Base-by-base conservation (phyloP, 2,329 filamentous ascomycete species). In the Stagonosporopsis vannaccii region DNA sequence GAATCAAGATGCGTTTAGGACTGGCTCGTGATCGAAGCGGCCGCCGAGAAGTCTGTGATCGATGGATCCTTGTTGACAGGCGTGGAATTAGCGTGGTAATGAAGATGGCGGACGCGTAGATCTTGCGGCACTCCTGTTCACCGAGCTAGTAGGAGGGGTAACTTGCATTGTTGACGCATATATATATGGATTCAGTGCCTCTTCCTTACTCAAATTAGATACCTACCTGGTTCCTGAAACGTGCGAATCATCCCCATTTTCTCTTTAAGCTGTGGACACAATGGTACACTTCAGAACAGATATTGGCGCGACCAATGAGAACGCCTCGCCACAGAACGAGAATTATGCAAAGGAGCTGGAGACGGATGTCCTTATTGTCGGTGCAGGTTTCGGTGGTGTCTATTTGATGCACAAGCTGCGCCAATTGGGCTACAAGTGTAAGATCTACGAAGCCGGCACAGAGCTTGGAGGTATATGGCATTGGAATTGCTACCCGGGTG, bases 401-500 rank as follows among this genome's bases (percentile, higher is more conserved):
- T 79, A 77, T 23, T 57, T 76, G 23, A 74, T 79, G 63, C 73
- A 79, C 61, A 76, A 77, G 56, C 67, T 79, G 26, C 71, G 77
- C 6, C 69, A 79, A 41, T 54, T 72, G 35, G 76, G 76, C 13
- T 72, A 77, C 61, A 75, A 75, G 3, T 75, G 71, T 60, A 75
- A 76, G 57, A 77, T 78, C 17, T 75, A 71, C 44, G 74, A 78
- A 56, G 76, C 77, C 41, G 76, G 76, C 15, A 67, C 69, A 37
- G 73, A 76, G 17, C 69, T 79, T 9, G 78, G 78, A 13, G 78
- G 78, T 3, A 76, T 77, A n/a, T 79, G 77, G 77, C 72, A 77
- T 55, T 79, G 77, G 77, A 79, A 79, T 41, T 73, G 76, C 47
- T 79, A 79, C 47, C 77, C 76, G 3, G 74, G 80, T 3, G 80